Evolutionary conservation across 805 yeast species (phyloP), one percentile per base, ranked within the genome.

Genomic region (Metschnikowia proteae): DNA sequence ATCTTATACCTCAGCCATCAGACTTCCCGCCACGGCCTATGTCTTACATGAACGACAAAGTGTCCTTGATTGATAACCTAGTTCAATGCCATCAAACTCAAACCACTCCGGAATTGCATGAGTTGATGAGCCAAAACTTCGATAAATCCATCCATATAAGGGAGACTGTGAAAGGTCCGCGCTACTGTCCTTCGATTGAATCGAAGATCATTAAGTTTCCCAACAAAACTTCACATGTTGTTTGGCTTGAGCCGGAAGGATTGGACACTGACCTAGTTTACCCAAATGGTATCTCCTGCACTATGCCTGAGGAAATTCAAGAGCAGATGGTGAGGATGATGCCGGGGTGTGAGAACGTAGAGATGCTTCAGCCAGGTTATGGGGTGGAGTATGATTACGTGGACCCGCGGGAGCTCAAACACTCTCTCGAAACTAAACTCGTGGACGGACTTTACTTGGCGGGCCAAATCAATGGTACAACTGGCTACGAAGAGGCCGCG

Each of bases 361-460:
- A 69, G n/a, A 88, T 94, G 87, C 63, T 85, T 9, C 97, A 91
- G 62, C 97, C 97, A 0, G 99, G 97, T 0, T 94, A 94, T 63
- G 99, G 99, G n/a, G 99, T 94, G 2, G 99, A 94, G 66, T 94
- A 94, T 63, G 99, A 94, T 61, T 94, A 88, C 63, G 84, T 94
- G 28, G 97, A 94, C 61, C 99, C 99, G 2, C 76, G 96, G 54
- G 96, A 91, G 60, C 73, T 94, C 48, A 75, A 76, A 46, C 77
- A 74, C 39, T 86, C 95, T 0, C 67, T 94, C 41, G 96, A 92
- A 61, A 88, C 98, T 0, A 90, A 88, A 59, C 65, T 78, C 3
- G 81, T 94, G 2, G 68, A 75, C 8, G 97, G 97, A 0, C 67
- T 94, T 33, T 94, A 70, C 63, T 71, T 94, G 39, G 99, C 99